phyloP scores from a whole-genome alignment of 257 asterid genomes.

The Solanum tarapatanum region DNA sequence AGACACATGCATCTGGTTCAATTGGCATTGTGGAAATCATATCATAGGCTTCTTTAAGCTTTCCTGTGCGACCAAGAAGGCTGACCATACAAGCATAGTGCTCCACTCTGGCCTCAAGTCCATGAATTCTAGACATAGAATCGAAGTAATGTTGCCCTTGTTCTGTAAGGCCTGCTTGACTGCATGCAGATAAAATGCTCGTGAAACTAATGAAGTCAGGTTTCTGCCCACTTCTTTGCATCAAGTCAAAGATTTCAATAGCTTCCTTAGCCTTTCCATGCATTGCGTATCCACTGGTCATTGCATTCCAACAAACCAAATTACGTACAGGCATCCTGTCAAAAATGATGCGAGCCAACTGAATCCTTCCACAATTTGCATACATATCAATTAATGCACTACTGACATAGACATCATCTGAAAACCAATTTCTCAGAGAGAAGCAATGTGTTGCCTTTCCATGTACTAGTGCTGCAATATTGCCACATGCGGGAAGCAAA shows the following conservation, averaged over 20 bases:
- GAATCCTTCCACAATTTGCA: conserved; percentile 77
- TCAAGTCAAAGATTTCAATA: conserved; percentile 28
- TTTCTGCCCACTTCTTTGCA: conserved; percentile 56
- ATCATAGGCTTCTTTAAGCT: conserved; percentile 69
- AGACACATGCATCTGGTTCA: conserved; percentile 77
- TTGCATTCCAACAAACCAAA: conserved; percentile 81
- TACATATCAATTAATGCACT: conserved; percentile 88
- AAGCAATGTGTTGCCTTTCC: conserved; percentile 85
- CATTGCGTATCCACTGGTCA: conserved; percentile 81
- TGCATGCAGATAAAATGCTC: conserved; percentile 76
- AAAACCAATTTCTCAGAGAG: conserved; percentile 43
- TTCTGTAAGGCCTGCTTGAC: conserved; percentile 62
- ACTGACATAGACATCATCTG: conserved; percentile 49
- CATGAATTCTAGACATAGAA: conserved; percentile 49
- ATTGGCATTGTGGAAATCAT: conserved; percentile 61
- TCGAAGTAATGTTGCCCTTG: conserved; percentile 52
- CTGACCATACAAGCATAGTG: conserved; percentile 83
- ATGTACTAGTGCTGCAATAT: conserved; percentile 67
- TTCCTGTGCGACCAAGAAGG: conserved; percentile 85
- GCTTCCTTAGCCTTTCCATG: conserved; percentile 74
- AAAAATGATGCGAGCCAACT: conserved; percentile 44
- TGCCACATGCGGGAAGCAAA: conserved; percentile 90
- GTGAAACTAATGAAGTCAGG: conserved; percentile 72
- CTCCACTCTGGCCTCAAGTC: conserved; percentile 56
- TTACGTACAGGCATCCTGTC: conserved; percentile 47